These are phyloP conservation scores for Tricholoma flavovirens DNA, from an alignment of 768 basidiomycete genomes.

Conservation along the genomic window DNA sequence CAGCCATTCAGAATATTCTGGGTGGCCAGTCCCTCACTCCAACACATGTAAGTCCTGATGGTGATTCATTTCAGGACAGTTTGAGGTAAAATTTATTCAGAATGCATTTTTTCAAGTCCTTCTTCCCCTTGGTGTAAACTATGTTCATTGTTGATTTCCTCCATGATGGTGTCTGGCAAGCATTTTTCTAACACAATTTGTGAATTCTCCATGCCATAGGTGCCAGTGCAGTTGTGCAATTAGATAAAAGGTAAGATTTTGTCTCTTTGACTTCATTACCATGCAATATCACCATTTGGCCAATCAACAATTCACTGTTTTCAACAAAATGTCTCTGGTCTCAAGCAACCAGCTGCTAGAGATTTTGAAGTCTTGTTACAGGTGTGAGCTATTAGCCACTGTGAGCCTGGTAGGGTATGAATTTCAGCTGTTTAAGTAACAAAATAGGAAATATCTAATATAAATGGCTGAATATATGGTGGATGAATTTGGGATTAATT, in stretches of 20 bases:
- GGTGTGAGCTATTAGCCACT: conserved; percentile 7
- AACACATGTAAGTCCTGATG: conserved; percentile 17
- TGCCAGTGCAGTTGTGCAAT: not conserved
- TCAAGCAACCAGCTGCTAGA: conserved; percentile 29
- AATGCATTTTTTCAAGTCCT: conserved; percentile 26
- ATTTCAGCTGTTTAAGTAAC: no score
- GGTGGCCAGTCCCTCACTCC: conserved; percentile 22
- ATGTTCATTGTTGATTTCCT: not conserved
- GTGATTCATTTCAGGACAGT: not conserved
- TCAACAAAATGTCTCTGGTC: conserved; percentile 23
- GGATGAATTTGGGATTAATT: no score
- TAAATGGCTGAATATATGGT: no score
- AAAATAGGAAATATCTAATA: no score
- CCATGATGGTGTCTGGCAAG: not conserved
- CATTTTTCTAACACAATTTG: not conserved
- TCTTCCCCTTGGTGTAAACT: not conserved
- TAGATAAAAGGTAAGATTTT: not conserved
- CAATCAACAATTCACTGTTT: conserved; percentile 25
- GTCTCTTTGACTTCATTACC: conserved; percentile 12
- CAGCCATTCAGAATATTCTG: conserved; percentile 19
- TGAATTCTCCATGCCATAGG: not conserved
- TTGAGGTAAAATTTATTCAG: conserved; percentile 14
- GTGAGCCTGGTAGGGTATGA: no score
- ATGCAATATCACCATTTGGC: conserved; percentile 26
- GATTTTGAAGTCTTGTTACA: conserved; percentile 37